Evolutionary conservation across 305 asterid genomes (phyloP).

Genomic region (Solanum hybrid): DNA sequence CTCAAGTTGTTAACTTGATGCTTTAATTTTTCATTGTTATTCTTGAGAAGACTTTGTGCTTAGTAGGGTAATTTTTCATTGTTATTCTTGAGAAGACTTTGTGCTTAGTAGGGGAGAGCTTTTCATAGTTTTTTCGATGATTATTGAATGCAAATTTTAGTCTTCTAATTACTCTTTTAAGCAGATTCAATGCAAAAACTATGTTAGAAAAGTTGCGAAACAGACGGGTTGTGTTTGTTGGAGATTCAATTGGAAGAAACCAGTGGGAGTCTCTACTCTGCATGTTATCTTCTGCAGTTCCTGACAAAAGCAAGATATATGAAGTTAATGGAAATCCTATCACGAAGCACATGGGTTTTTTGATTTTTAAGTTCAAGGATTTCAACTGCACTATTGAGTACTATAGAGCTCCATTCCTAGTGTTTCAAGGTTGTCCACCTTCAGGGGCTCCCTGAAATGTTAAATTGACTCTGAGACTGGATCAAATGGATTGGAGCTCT

Average conservation of each 20-base stretch:
- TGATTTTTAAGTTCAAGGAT: slow-evolving; percentile 53
- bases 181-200: slow-evolving; percentile 59
- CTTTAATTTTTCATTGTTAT: neutral
- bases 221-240: slow-evolving; percentile 59
- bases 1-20: neutral
- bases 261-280: slow-evolving; percentile 99
- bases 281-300: slow-evolving; percentile 68
- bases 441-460: slow-evolving; percentile 35
- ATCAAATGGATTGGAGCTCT: slow-evolving; percentile 82
- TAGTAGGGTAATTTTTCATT: neutral
- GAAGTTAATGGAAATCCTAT: slow-evolving; percentile 89
- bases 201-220: slow-evolving; percentile 69
- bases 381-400: slow-evolving; percentile 82
- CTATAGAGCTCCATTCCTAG: slow-evolving; percentile 83
- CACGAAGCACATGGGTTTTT: slow-evolving; percentile 71
- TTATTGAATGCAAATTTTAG: neutral
- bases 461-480: slow-evolving; percentile 59
- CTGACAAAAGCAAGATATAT: slow-evolving; percentile 52
- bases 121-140: neutral
- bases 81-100: neutral
- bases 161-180: neutral
- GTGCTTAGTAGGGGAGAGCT: neutral
- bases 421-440: slow-evolving; percentile 72
- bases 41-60: neutral
- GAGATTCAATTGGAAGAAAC: slow-evolving; percentile 94